A percentile compares a stretch with the other conserved stretches of the same genome.
Conservation (phyloP, 2,329 filamentous ascomycete species). For the Diplodia seriata region DNA sequence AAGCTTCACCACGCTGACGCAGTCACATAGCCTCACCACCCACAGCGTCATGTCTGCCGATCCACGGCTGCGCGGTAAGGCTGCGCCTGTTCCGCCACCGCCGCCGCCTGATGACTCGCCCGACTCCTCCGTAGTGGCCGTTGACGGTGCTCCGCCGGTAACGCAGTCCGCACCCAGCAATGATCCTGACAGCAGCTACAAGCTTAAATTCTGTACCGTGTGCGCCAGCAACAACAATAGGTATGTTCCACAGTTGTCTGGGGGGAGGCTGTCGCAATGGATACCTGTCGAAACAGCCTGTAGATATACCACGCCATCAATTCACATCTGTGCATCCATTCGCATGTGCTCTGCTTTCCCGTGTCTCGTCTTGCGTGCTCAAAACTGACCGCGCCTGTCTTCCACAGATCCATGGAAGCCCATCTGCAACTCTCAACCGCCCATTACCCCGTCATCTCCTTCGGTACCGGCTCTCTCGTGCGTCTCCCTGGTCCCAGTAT, state of each 20-base stretch:
- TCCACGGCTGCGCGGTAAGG: slow-evolving; percentile 56
- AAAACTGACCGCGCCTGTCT: slow-evolving; percentile 35
- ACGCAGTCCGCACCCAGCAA: slow-evolving; percentile 33
- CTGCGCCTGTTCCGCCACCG: slow-evolving; percentile 57
- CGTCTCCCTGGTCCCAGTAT: slow-evolving; percentile 91
- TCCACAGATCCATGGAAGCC: slow-evolving; percentile 90
- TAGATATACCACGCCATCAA: slow-evolving; percentile 27
- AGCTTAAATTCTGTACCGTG: slow-evolving; percentile 97
- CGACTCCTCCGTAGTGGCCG: slow-evolving; percentile 40
- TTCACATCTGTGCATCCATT: slow-evolving; percentile 23
- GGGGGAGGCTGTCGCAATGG: slow-evolving; percentile 7
- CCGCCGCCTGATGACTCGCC: slow-evolving; percentile 50
- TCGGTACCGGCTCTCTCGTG: slow-evolving; percentile 93
- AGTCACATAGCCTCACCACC: neutral
- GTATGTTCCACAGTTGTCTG: slow-evolving; percentile 55
- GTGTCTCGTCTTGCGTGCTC: slow-evolving; percentile 16
- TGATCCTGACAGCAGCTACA: slow-evolving; percentile 67
- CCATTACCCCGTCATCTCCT: slow-evolving; percentile 92
- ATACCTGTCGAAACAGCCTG: slow-evolving; percentile 1
- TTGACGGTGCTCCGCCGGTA: slow-evolving; percentile 40
- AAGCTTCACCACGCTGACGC: slow-evolving; percentile 4
- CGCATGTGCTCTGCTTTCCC: slow-evolving; percentile 21
- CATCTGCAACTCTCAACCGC: slow-evolving; percentile 88
- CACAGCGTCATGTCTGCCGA: slow-evolving; percentile 48
- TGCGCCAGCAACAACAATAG: slow-evolving; percentile 98